Percentiles rank a stretch among this genome's conserved stretches.
Conservation (phyloP, 2,329 filamentous ascomycete genomes). For the Cercospora beticola region DNA sequence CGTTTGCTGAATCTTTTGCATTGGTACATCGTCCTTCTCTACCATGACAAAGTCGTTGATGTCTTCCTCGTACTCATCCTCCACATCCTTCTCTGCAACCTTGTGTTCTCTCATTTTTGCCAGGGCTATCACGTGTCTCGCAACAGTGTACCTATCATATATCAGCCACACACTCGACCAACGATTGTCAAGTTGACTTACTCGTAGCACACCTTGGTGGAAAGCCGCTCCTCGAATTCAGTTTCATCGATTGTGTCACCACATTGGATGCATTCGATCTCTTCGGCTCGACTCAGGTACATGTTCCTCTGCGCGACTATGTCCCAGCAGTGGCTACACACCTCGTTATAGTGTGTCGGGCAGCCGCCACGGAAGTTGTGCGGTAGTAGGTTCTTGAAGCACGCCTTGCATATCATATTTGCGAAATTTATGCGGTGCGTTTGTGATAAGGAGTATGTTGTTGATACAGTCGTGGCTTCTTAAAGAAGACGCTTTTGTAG, state of each 20-base stretch:
- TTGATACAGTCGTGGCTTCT: not conserved
- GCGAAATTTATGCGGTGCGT: not conserved
- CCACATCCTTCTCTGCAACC: not conserved
- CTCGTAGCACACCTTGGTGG: not conserved
- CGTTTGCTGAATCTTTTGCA: accelerated
- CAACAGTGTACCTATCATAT: not conserved
- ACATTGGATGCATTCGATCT: not conserved
- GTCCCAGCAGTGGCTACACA: not conserved
- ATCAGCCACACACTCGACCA: not conserved
- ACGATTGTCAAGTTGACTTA: not conserved
- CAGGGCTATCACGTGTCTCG: not conserved
- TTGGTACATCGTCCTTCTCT: not conserved
- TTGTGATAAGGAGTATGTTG: not conserved
- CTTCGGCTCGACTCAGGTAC: not conserved
- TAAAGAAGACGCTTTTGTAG: not conserved
- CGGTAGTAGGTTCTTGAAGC: not conserved
- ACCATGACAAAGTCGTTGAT: not conserved
- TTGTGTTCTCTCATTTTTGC: not conserved
- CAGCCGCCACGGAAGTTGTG: not conserved
- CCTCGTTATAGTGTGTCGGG: not conserved
- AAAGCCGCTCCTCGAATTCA: not conserved
- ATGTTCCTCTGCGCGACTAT: not conserved
- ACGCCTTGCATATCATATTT: not conserved
- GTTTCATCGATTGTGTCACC: not conserved
- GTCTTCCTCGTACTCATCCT: not conserved